Evolutionary conservation across 495 filamentous ascomycete genomes (phyloP).

Genomic region (Aspergillus indologenus): DNA sequence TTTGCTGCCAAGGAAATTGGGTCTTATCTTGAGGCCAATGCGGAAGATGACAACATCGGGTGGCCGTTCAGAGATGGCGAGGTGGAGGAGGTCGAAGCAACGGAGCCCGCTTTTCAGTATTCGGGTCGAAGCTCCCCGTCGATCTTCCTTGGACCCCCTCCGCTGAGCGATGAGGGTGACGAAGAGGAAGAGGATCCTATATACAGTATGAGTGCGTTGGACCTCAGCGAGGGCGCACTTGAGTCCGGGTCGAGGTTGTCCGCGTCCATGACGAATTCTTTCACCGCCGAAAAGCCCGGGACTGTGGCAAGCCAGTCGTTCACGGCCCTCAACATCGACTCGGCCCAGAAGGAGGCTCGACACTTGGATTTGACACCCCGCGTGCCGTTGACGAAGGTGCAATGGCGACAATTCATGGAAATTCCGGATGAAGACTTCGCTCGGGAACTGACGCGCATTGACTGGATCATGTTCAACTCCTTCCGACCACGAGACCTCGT

Average conservation of each 20-base stretch:
- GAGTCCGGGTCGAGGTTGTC: slow-evolving; percentile 42
- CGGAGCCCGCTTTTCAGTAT: slow-evolving; percentile 40
- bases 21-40: slow-evolving; percentile 57
- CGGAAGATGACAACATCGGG: slow-evolving; percentile 75
- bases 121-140: slow-evolving; percentile 41
- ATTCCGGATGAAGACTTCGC: slow-evolving; percentile 78
- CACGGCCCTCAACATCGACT: slow-evolving; percentile 57
- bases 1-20: slow-evolving; percentile 80
- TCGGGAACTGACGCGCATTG: slow-evolving; percentile 87
- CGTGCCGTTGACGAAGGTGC: slow-evolving; percentile 65
- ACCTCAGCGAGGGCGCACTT: slow-evolving; percentile 41
- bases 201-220: slow-evolving; percentile 42
- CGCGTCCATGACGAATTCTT: slow-evolving; percentile 40
- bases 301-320: slow-evolving; percentile 43
- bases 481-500: slow-evolving; percentile 93
- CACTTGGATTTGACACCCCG: slow-evolving; percentile 60
- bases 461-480: slow-evolving; percentile 96
- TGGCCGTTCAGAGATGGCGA: slow-evolving; percentile 71
- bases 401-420: slow-evolving; percentile 82
- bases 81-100: slow-evolving; percentile 38
- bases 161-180: slow-evolving; percentile 29
- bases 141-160: slow-evolving; percentile 28
- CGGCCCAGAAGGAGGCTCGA: slow-evolving; percentile 69
- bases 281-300: slow-evolving; percentile 38
- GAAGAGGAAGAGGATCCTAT: slow-evolving; percentile 42